Evolutionary conservation across 805 yeast species (phyloP), one percentile per base, ranked within the genome.

Genomic region (Metschnikowia drakensbergensis): DNA sequence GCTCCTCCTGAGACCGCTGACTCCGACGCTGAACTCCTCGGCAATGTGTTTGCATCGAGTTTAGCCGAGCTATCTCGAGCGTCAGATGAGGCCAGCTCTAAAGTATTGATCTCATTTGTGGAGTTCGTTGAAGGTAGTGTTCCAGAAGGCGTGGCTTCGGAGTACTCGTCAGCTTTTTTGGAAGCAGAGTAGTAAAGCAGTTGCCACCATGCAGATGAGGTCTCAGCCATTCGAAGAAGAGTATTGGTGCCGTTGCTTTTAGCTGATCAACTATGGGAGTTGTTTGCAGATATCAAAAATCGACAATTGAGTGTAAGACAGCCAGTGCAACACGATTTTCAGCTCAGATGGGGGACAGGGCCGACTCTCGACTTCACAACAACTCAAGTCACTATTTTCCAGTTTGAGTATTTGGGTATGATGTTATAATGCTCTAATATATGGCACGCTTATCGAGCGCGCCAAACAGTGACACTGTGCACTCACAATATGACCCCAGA

Each of bases 141-240:
- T n/a, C 7, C 23, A 11, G 36, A 25, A 25, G 34, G 3, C 13
- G 11, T 29, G 17, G 26, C 17, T 8, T 39, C 29, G 6, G 34
- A 13, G 6, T n/a, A n/a, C 8, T 23, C 30, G 6, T 40, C 36
- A 3, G 36, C 36, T 23, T n/a, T 13, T 2, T 31, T 23, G 35
- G 23, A 10, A 9, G 43, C 28, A 7, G 43, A 17, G 11, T 25
- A n/a, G 31, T 40, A 40, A 7, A 40, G 35, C 43, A 40, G 43
- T 6, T 35, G 29, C 43, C 43, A 40, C 43, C 43, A 40, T 25
- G 36, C 30, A 7, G 43, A 30, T 23, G 43, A 40, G 6, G 43
- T 22, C 28, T 40, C 36, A 6, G 30, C 23, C 43, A 40, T 40
- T 29, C 27, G 30, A n/a, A 32, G 17, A 7, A 31, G 22, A 7